Evolutionary conservation across 495 filamentous ascomycete species (phyloP).

Genomic region (Penicillium angulare): DNA sequence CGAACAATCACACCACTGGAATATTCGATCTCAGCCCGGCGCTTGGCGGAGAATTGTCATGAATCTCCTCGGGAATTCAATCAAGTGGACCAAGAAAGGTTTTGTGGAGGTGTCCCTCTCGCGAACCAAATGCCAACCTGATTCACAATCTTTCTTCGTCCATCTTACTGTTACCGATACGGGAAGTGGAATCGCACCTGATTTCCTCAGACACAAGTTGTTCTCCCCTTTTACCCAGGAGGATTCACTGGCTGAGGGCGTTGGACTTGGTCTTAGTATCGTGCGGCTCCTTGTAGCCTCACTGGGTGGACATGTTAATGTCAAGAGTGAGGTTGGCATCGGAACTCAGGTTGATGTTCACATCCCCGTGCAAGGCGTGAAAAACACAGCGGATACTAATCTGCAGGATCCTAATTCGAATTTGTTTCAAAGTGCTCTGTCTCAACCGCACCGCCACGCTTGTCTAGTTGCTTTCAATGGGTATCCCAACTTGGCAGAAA

Average conservation of each 20-base stretch:
- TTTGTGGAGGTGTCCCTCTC: conserved; percentile 57
- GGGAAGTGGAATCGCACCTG: conserved; percentile 63
- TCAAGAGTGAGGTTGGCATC: conserved; percentile 53
- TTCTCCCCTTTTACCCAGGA: conserved; percentile 74
- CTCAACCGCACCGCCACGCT: conserved; percentile 6
- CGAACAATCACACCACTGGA: conserved; percentile 48
- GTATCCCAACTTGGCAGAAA: conserved; percentile 25
- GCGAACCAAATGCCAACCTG: conserved; percentile 22
- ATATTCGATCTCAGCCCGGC: conserved; percentile 57
- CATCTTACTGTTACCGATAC: conserved; percentile 61
- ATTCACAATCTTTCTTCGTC: conserved; percentile 17
- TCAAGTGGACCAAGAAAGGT: conserved; percentile 64
- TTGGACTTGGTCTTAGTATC: conserved; percentile 68
- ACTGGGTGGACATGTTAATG: conserved; percentile 58
- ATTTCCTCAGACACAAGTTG: conserved; percentile 62
- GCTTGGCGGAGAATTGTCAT: conserved; percentile 65
- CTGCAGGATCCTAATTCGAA: conserved; percentile 62
- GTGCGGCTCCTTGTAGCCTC: conserved; percentile 62
- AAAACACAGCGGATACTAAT: conserved; percentile 19
- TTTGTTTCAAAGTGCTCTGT: conserved; percentile 15
- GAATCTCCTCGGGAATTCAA: conserved; percentile 70
- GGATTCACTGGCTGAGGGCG: conserved; percentile 60
- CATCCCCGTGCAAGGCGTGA: conserved; percentile 45
- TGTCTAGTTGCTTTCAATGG: conserved; percentile 34
- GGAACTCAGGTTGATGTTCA: conserved; percentile 60